A percentile compares a stretch with the other conserved stretches of the same genome.
These are phyloP conservation scores for Petunia axillaris DNA, from an alignment of 257 asterid species.

Conservation along the genomic window DNA sequence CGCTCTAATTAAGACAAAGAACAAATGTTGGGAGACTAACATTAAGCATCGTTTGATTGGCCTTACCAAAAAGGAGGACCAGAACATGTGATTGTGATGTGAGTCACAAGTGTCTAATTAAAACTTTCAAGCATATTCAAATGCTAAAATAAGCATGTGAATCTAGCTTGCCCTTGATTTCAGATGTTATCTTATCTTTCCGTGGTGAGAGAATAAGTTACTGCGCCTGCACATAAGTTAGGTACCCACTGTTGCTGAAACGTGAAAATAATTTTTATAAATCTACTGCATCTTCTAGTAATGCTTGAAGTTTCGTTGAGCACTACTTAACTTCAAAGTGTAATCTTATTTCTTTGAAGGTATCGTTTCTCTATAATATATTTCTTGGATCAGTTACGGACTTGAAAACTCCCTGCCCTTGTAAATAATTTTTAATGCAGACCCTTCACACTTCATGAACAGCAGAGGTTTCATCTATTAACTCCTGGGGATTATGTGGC, in stretches of 20 bases:
- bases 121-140: neutral
- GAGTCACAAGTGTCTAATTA: neutral
- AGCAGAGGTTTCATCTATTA: neutral
- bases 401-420: neutral
- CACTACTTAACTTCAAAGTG: slow-evolving; percentile 1
- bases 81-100: neutral
- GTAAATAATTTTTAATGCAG: neutral
- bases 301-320: neutral
- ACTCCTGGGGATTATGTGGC: neutral
- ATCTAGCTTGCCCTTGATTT: neutral
- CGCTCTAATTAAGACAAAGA: neutral
- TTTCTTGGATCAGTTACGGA: neutral
- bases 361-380: neutral
- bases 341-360: slow-evolving; percentile 12
- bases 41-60: slow-evolving; percentile 2
- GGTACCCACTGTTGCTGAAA: neutral
- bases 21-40: neutral
- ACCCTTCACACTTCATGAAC: neutral
- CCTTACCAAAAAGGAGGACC: neutral
- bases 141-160: slow-evolving; percentile 13
- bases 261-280: neutral
- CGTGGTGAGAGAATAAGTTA: neutral
- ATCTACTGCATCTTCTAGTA: neutral
- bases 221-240: neutral
- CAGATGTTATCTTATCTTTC: slow-evolving; percentile 8